These are phyloP conservation scores for Pycnococcus provasolii DNA, from an alignment of 139 green algal species.

Conservation along the genomic window DNA sequence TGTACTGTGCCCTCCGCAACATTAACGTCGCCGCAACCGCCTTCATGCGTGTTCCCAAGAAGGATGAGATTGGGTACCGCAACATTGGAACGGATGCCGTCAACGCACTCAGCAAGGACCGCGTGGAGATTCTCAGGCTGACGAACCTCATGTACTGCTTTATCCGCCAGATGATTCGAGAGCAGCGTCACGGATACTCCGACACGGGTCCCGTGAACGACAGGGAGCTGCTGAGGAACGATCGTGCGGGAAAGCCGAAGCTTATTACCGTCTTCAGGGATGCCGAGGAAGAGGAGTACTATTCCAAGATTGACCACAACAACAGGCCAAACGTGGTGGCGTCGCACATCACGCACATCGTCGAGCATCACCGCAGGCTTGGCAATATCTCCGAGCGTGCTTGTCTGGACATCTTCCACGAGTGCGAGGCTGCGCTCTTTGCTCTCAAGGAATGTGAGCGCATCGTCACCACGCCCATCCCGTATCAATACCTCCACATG, in stretches of 20 bases:
- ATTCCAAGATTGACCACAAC: background rate
- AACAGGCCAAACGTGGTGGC: conserved; percentile 10
- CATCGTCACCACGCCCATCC: conserved; percentile 24
- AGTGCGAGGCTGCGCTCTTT: background rate
- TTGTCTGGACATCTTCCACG: conserved; percentile 10
- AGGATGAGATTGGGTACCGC: background rate
- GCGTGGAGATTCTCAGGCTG: conserved; percentile 14
- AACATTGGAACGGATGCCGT: background rate
- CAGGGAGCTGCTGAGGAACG: conserved; percentile 3
- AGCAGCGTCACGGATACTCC: conserved; percentile 9
- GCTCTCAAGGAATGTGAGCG: conserved; percentile 8
- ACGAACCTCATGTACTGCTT: conserved; percentile 19
- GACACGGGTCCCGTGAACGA: conserved; percentile 10
- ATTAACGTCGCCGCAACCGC: conserved; percentile 4
- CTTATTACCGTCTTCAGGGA: background rate
- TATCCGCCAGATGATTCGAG: conserved; percentile 10
- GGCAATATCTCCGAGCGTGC: conserved; percentile 13
- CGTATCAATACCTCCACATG: conserved; percentile 19
- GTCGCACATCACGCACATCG: conserved; percentile 3
- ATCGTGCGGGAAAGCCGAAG: conserved; percentile 14
- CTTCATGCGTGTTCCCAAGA: background rate
- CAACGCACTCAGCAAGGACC: conserved; percentile 1
- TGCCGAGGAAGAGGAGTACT: conserved; percentile 2
- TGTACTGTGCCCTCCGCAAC: conserved; percentile 9
- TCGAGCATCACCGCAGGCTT: conserved; percentile 7